Percentiles rank a stretch among this genome's conserved stretches.
phyloP scores from a whole-genome alignment of 106 monocot species.

The Alisma plantagoaquatica region DNA sequence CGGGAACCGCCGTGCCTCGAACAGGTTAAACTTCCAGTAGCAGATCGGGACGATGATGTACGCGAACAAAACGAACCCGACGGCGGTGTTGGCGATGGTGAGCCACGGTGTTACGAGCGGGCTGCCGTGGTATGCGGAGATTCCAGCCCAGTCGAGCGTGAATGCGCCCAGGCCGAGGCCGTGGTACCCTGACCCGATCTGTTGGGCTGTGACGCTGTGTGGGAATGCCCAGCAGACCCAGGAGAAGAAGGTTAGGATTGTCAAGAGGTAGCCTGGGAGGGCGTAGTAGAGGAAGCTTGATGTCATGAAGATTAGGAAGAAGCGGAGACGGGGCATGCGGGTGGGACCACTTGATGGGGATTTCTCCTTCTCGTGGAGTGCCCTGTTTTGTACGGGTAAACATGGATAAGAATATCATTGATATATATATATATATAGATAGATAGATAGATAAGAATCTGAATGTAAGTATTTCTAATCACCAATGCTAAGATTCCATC shows the following conservation, averaged over 20 bases:
- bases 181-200: slow-evolving; percentile 75
- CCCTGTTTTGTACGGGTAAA: slow-evolving; percentile 19
- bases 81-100: slow-evolving; percentile 62
- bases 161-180: slow-evolving; percentile 89
- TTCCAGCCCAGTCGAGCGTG: slow-evolving; percentile 87
- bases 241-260: slow-evolving; percentile 86
- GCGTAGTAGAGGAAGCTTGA: slow-evolving; percentile 78
- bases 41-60: slow-evolving; percentile 80
- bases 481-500: no score
- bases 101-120: slow-evolving; percentile 77
- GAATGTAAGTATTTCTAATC: no score
- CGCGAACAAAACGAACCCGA: slow-evolving; percentile 82
- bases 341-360: slow-evolving; percentile 39
- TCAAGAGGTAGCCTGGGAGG: slow-evolving; percentile 73
- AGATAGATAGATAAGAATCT: no score
- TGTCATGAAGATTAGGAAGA: slow-evolving; percentile 57
- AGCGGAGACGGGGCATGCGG: slow-evolving; percentile 75
- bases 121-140: slow-evolving; percentile 86
- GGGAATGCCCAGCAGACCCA: slow-evolving; percentile 91
- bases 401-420: not conserved
- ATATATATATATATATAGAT: no score
- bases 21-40: slow-evolving; percentile 78
- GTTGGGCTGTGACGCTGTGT: slow-evolving; percentile 70
- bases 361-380: slow-evolving; percentile 65
- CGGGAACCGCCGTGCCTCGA: slow-evolving; percentile 70